Base-by-base conservation (phyloP, 73 alveolate species). In the Effrenium voratum region DNA sequence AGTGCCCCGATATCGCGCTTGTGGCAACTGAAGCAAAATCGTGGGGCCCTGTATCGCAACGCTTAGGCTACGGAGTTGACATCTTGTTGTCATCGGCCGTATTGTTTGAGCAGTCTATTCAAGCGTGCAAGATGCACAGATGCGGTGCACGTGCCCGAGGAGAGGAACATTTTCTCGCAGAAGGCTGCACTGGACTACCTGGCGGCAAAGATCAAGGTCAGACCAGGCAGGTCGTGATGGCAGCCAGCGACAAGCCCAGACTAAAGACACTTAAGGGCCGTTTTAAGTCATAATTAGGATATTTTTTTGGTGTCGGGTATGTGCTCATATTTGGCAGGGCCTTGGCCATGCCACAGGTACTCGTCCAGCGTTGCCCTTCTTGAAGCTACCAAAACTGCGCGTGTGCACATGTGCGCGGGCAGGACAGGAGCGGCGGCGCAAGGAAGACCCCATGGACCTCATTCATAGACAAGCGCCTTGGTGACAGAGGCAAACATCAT, bases 371-470 rank as follows among this genome's bases (percentile, higher is more conserved):
- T n/a, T n/a, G n/a, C n/a, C n/a, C n/a, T n/a, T n/a, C n/a, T n/a
- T n/a, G n/a, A n/a, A n/a, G n/a, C n/a, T n/a, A n/a, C n/a, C n/a
- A n/a, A n/a, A n/a, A n/a, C n/a, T n/a, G n/a, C n/a, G n/a, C n/a
- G n/a, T n/a, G n/a, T n/a, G n/a, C n/a, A n/a, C n/a, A n/a, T n/a
- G n/a, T n/a, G n/a, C n/a, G n/a, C n/a, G n/a, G n/a, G n/a, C 34
- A 90, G 97, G 97, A 44, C 86, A 68, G 26, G 97, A 90, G 75
- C 50, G 94, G 47, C 49, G 97, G 41, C 12, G 79, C 45, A 57
- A 66, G 86, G 76, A 68, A 46, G 97, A 90, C 34, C 97, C 97
- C 73, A 90, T 90, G 97, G 97, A 90, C 30, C 34, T 90, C 73
- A 90, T 90, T 45, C 34, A 70, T 40, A 57, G 97, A 47, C 97